Percentiles rank a stretch among this genome's conserved stretches.
Conservation (phyloP, 2,329 filamentous ascomycete species). For the Diaporthe citrichinensis region DNA sequence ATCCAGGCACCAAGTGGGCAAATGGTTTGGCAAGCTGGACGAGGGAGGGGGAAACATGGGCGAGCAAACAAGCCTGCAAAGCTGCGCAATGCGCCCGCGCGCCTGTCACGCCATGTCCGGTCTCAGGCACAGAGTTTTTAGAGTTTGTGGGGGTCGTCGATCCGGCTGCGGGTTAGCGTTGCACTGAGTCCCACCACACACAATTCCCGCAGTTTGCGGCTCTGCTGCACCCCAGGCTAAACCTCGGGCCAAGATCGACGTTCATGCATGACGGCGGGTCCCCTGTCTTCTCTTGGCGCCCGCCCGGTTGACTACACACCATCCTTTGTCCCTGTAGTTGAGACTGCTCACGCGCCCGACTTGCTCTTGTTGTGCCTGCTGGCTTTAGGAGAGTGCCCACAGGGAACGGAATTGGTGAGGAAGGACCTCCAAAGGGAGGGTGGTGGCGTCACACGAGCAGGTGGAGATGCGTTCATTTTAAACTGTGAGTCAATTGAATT, state of each 20-base stretch:
- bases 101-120: not conserved
- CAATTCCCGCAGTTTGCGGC: constrained; percentile 15
- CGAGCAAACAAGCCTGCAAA: not conserved
- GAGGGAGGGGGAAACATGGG: not conserved
- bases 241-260: constrained; percentile 21
- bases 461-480: not conserved
- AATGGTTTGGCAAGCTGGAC: not conserved
- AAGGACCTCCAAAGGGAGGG: not conserved
- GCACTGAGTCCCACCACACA: constrained; percentile 13
- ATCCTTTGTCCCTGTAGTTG: not conserved
- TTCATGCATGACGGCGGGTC: constrained; percentile 5
- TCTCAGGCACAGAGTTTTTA: not conserved
- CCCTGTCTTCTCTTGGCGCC: not conserved
- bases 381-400: not conserved
- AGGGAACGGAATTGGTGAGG: not conserved
- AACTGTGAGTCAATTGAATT: constrained; percentile 24
- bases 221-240: constrained; percentile 26
- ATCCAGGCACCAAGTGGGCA: not conserved
- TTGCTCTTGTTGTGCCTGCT: constrained; percentile 6
- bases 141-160: constrained; percentile 6
- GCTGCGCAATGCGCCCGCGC: not conserved
- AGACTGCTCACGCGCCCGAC: not conserved
- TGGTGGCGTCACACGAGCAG: not conserved
- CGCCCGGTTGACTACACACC: constrained; percentile 5
- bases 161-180: constrained; percentile 25